phyloP scores from a whole-genome alignment of 441 rosid genomes.

The Biscutella laevigata region DNA sequence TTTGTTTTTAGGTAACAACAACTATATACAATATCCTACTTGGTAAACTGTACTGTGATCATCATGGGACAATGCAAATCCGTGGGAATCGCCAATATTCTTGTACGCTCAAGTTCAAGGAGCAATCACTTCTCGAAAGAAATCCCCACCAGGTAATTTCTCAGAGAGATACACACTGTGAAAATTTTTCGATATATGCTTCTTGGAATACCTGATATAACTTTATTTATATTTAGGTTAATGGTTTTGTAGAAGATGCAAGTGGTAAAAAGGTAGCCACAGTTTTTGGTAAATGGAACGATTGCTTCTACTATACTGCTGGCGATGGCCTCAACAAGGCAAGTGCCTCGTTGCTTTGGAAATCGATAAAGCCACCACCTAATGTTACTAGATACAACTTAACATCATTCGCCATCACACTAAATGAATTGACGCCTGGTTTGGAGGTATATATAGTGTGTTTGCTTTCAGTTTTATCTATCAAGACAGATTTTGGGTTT shows the following conservation, averaged over 20 bases:
- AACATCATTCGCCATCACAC: slow-evolving; percentile 79
- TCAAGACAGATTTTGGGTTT: background rate
- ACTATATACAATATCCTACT: slow-evolving; percentile 82
- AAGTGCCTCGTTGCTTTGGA: slow-evolving; percentile 63
- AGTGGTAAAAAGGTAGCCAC: slow-evolving; percentile 53
- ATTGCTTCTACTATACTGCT: slow-evolving; percentile 51
- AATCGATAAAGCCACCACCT: slow-evolving; percentile 58
- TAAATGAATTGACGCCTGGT: slow-evolving; percentile 81
- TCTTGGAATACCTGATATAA: background rate
- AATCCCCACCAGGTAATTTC: slow-evolving; percentile 72
- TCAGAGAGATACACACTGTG: background rate
- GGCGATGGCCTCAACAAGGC: slow-evolving; percentile 48
- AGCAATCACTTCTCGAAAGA: slow-evolving; percentile 79
- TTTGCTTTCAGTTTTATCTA: slow-evolving; percentile 13
- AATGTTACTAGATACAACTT: slow-evolving; percentile 89
- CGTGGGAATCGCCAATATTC: slow-evolving; percentile 64
- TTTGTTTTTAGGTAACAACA: slow-evolving; percentile 64
- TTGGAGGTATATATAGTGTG: slow-evolving; percentile 53
- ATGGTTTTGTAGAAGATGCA: slow-evolving; percentile 57
- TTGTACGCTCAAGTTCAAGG: slow-evolving; percentile 86
- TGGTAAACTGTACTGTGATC: slow-evolving; percentile 87
- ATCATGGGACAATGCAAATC: slow-evolving; percentile 84
- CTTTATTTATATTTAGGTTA: slow-evolving; percentile 15
- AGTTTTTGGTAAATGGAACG: slow-evolving; percentile 88
- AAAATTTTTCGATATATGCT: background rate